A percentile compares a stretch with the other conserved stretches of the same genome.
Conservation (phyloP, 2,329 filamentous ascomycete species). For the Scedosporium boydii region DNA sequence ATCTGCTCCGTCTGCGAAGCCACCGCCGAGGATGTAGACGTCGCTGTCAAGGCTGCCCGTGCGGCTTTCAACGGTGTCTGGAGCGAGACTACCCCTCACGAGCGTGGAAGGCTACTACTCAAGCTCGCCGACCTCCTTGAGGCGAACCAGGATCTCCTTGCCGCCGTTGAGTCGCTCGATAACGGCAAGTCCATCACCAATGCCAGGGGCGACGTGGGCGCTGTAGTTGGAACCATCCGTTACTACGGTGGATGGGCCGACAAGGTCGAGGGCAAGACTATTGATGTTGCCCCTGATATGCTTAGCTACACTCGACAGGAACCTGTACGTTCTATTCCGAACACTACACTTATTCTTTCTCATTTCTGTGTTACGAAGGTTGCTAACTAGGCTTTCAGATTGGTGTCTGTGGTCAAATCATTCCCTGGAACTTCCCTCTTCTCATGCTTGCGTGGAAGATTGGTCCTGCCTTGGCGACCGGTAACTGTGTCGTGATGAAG, state of each 20-base stretch:
- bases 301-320: slow-evolving; percentile 79
- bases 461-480: slow-evolving; percentile 60
- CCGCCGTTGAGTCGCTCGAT: slow-evolving; percentile 78
- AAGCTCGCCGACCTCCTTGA: slow-evolving; percentile 76
- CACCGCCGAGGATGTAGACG: slow-evolving; percentile 74
- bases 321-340: slow-evolving; percentile 39
- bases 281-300: slow-evolving; percentile 67
- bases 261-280: slow-evolving; percentile 82
- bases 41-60: slow-evolving; percentile 77
- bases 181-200: slow-evolving; percentile 75
- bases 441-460: slow-evolving; percentile 81
- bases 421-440: slow-evolving; percentile 82
- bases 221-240: slow-evolving; percentile 61
- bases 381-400: slow-evolving; percentile 27
- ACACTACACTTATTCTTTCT: neutral
- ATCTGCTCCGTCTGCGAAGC: slow-evolving; percentile 78
- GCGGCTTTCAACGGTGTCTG: slow-evolving; percentile 73
- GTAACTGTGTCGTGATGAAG: slow-evolving; percentile 67
- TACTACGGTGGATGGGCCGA: slow-evolving; percentile 78
- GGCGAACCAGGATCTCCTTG: slow-evolving; percentile 66
- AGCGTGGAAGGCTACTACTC: slow-evolving; percentile 58
- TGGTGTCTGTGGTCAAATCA: slow-evolving; percentile 78
- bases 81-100: slow-evolving; percentile 57
- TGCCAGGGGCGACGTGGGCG: slow-evolving; percentile 65
- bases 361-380: neutral